Conservation (phyloP, 2,329 filamentous ascomycete genomes). For the Helotiales sp. region DNA sequence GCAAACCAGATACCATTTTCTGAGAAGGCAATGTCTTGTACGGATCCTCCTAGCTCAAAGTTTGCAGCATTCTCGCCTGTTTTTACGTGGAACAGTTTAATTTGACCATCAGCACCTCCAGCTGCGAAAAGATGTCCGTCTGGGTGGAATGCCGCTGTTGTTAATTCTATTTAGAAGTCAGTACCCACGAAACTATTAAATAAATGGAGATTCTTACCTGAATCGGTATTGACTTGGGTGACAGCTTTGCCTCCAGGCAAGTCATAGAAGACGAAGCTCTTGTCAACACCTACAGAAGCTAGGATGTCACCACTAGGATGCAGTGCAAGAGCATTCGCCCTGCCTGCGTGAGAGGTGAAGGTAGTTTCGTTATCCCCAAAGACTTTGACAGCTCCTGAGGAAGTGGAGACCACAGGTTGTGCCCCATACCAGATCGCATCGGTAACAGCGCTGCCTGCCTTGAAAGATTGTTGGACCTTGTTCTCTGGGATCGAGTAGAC, state of each 20-base stretch:
- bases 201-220: slow-evolving; percentile 57
- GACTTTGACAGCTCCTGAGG: slow-evolving; percentile 67
- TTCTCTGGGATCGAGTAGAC: slow-evolving; percentile 78
- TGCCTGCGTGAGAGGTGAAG: slow-evolving; percentile 80
- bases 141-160: slow-evolving; percentile 84
- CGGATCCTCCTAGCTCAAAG: slow-evolving; percentile 67
- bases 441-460: slow-evolving; percentile 52
- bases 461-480: slow-evolving; percentile 55
- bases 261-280: slow-evolving; percentile 91
- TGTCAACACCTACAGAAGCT: slow-evolving; percentile 86
- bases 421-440: slow-evolving; percentile 51
- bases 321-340: slow-evolving; percentile 72
- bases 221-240: slow-evolving; percentile 77
- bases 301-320: slow-evolving; percentile 83
- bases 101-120: slow-evolving; percentile 75
- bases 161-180: slow-evolving; percentile 39
- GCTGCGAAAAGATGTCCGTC: slow-evolving; percentile 93
- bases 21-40: slow-evolving; percentile 80
- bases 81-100: slow-evolving; percentile 88
- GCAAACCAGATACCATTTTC: slow-evolving; percentile 98
- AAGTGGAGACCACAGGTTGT: slow-evolving; percentile 33
- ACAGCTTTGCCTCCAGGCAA: slow-evolving; percentile 65
- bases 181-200: not conserved
- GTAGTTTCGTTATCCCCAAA: slow-evolving; percentile 68
- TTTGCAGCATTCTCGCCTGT: slow-evolving; percentile 74